These are phyloP conservation scores for Lactarius quietus DNA, from an alignment of 768 basidiomycete species.

Conservation along the genomic window DNA sequence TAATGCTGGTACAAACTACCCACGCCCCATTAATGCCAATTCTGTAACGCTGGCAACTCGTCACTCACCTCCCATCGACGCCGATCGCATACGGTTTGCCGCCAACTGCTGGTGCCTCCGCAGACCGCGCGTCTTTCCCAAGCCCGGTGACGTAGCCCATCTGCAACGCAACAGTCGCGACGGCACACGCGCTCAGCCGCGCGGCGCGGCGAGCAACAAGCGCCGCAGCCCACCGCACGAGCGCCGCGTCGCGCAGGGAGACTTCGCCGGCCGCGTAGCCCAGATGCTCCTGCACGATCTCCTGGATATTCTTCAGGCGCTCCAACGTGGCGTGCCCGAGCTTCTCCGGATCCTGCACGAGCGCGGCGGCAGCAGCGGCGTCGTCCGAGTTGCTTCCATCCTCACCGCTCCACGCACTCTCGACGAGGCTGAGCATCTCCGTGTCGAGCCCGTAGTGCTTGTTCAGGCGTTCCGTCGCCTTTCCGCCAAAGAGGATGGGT, in stretches of 20 bases:
- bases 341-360: slow-evolving; percentile 14
- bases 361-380: background rate
- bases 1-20: slow-evolving; percentile 86
- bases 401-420: slow-evolving; percentile 64
- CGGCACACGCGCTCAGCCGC: slow-evolving; percentile 76
- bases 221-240: slow-evolving; percentile 76
- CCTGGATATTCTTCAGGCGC: slow-evolving; percentile 52
- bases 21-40: background rate
- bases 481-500: slow-evolving; percentile 76
- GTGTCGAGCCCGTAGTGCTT: slow-evolving; percentile 94
- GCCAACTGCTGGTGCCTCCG: slow-evolving; percentile 28
- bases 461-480: slow-evolving; percentile 69
- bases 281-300: slow-evolving; percentile 59
- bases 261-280: slow-evolving; percentile 54
- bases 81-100: slow-evolving; percentile 70
- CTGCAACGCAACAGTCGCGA: slow-evolving; percentile 83
- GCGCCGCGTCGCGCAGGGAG: slow-evolving; percentile 47
- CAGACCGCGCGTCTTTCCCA: slow-evolving; percentile 33
- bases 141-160: slow-evolving; percentile 61
- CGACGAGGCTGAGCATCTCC: slow-evolving; percentile 82
- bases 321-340: slow-evolving; percentile 28
- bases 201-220: slow-evolving; percentile 82
- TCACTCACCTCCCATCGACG: slow-evolving; percentile 81
- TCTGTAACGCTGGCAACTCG: background rate
- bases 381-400: slow-evolving; percentile 19